These are phyloP conservation scores for Metschnikowia matae DNA, from an alignment of 805 yeast genomes.

Conservation along the genomic window DNA sequence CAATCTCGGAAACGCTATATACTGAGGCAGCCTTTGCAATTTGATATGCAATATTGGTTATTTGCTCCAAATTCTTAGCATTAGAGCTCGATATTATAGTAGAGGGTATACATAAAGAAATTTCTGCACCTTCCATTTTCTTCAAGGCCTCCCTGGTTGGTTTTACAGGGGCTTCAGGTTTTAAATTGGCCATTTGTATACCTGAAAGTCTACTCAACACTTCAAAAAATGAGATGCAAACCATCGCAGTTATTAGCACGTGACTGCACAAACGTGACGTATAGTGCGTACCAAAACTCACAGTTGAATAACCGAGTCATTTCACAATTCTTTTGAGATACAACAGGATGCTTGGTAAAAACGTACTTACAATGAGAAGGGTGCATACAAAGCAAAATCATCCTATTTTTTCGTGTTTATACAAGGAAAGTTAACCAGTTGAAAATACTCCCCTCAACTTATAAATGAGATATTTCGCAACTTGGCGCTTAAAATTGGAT, in stretches of 20 bases:
- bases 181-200: slow-evolving; percentile 21
- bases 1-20: slow-evolving; percentile 69
- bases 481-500: not conserved
- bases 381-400: not conserved
- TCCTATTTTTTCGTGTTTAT: not conserved
- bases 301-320: not conserved
- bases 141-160: slow-evolving; percentile 32
- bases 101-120: slow-evolving; percentile 72
- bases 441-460: not conserved
- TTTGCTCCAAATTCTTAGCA: slow-evolving; percentile 67
- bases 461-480: not conserved
- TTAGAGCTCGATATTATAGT: slow-evolving; percentile 50
- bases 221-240: not conserved
- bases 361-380: not conserved
- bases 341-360: not conserved
- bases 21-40: slow-evolving; percentile 71
- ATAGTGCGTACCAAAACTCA: not conserved
- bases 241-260: slow-evolving; percentile 1
- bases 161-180: slow-evolving; percentile 18
- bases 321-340: not conserved
- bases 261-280: not conserved
- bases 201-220: not conserved
- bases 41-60: slow-evolving; percentile 70
- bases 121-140: slow-evolving; percentile 2
- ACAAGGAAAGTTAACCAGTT: not conserved